Base-by-base conservation (phyloP, 305 asterid genomes). In the Fraxinus baroniana region DNA sequence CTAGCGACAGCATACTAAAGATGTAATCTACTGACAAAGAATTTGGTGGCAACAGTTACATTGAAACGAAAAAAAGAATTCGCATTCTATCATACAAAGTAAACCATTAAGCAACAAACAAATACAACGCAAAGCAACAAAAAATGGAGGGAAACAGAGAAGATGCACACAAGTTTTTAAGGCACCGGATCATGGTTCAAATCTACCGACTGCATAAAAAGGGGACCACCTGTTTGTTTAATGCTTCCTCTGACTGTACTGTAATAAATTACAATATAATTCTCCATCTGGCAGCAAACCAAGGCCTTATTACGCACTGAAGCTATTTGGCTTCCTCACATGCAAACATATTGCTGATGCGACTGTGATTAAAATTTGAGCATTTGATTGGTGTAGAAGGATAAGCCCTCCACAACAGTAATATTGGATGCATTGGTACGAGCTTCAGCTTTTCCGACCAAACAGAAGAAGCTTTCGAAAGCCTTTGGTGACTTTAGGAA, bases 381-480 rank as follows among this genome's bases (percentile, higher is more conserved):
- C 37, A 82, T 52, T 71, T 74, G 55, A 73, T 20, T 55, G 85
- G 39, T 26, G 78, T 55, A 71, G 81, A 60, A 79, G 26, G 35
- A 80, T 52, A 55, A 24, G 33, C 28, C 78, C 49, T 55, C 83
- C 35, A 9, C 33, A 62, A 64, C 20, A 71, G 44, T 8, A 52
- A 0, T 7, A 13, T 75, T 13, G 68, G 41, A 75, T 57, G 52
- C 68, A 62, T 36, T 78, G 81, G 37, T 75, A 79, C 41, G 80
- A 13, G 55, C 77, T 55, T 91, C 91, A 89, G 87, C 78, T 84
- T 84, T 86, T 89, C 73, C 94, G 89, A 72, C 98, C 97, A 37
- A 94, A 94, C 37, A 89, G 85, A 46, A 94, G 93, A 84, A 94
- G 94, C 83, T 87, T 90, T 81, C 98, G 85, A 87, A 94, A 87